Evolutionary conservation across 192 early-diverging fungal species (phyloP).

Genomic region (Linnemannia schmuckeri): DNA sequence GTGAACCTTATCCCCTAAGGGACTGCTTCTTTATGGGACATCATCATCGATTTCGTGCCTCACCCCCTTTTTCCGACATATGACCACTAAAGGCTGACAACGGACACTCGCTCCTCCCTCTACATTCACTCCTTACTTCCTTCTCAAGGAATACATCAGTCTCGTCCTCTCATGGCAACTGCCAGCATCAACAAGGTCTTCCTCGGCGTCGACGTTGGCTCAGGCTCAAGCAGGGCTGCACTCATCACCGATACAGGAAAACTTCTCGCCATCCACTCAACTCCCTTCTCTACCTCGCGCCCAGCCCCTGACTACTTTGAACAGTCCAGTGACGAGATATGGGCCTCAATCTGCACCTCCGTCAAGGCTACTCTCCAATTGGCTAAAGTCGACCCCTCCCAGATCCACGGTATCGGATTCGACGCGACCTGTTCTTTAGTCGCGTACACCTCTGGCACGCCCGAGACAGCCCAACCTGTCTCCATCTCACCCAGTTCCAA

Average conservation of each 20-base stretch:
- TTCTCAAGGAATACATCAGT: neutral
- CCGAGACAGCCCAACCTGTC: slow-evolving; percentile 59
- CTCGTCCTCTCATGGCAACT: neutral
- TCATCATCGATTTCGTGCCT: neutral
- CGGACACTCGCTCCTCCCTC: neutral
- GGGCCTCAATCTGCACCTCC: slow-evolving; percentile 65
- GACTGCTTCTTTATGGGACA: slow-evolving; percentile 4
- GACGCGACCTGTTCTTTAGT: slow-evolving; percentile 85
- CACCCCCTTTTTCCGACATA: neutral
- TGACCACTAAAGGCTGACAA: neutral
- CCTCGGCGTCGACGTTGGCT: slow-evolving; percentile 57
- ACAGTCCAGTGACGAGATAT: slow-evolving; percentile 78
- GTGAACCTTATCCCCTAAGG: too few species aligned
- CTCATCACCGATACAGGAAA: slow-evolving; percentile 63
- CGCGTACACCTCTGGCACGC: slow-evolving; percentile 57
- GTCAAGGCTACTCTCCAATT: slow-evolving; percentile 56
- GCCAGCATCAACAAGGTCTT: slow-evolving; percentile 25
- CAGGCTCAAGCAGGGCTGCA: slow-evolving; percentile 65
- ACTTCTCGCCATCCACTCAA: slow-evolving; percentile 61
- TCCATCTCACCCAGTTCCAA: slow-evolving; percentile 61
- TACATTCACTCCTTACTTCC: neutral
- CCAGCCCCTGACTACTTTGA: slow-evolving; percentile 70
- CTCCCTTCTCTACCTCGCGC: slow-evolving; percentile 61
- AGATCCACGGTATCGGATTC: slow-evolving; percentile 76
- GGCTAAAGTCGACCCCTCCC: slow-evolving; percentile 34